phyloP scores from a whole-genome alignment of 2,329 filamentous ascomycete species.

The Sarocladium kiliense region DNA sequence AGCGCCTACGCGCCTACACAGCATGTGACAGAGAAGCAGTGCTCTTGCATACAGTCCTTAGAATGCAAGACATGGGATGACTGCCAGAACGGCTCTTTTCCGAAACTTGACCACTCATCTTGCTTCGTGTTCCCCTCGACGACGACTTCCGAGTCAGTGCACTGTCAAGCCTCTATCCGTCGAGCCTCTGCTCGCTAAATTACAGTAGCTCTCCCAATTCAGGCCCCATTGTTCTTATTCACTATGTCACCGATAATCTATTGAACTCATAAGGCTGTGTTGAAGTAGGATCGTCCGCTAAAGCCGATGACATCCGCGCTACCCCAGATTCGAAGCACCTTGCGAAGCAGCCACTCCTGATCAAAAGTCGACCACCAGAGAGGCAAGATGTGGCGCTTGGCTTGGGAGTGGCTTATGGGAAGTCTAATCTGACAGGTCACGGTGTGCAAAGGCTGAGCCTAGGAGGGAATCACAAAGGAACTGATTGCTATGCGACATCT shows the following conservation, averaged over 20 bases:
- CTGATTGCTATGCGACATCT: neutral
- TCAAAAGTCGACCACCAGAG: neutral
- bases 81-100: neutral
- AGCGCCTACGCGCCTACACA: too few relatives aligned
- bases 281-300: too few relatives aligned
- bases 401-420: neutral
- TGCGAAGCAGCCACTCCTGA: neutral
- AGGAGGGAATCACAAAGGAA: neutral
- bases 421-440: slow-evolving; percentile 5
- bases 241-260: too few relatives aligned
- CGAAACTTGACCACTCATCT: neutral
- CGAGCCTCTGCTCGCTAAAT: neutral
- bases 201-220: too few relatives aligned
- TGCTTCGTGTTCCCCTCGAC: neutral
- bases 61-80: neutral
- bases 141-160: neutral
- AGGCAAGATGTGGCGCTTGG: neutral
- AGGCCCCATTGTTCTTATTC: neutral
- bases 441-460: neutral
- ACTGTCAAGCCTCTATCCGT: neutral
- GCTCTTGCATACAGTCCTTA: neutral
- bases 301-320: neutral
- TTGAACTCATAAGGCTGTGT: too few relatives aligned
- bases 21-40: neutral
- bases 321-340: neutral